Percentiles rank a stretch among this genome's conserved stretches.
phyloP scores from a whole-genome alignment of 805 yeast genomes.

The Pichia thaimueangensis region DNA sequence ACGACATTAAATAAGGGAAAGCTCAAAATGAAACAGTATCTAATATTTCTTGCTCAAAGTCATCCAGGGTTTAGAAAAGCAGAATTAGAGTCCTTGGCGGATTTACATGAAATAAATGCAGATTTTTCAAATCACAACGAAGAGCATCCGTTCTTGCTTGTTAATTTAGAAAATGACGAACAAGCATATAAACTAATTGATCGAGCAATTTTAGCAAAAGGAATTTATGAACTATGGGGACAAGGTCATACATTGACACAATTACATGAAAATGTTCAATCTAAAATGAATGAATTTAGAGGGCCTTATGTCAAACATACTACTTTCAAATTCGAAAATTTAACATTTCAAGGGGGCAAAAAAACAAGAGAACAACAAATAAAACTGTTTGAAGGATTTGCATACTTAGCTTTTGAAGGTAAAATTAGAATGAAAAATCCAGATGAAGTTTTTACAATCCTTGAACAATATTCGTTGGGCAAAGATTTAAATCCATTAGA shows the following conservation, averaged over 20 bases:
- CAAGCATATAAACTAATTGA: slow-evolving; percentile 58
- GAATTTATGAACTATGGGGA: slow-evolving; percentile 85
- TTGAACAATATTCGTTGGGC: slow-evolving; percentile 59
- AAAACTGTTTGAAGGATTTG: slow-evolving; percentile 62
- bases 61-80: slow-evolving; percentile 73
- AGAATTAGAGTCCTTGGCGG: slow-evolving; percentile 82
- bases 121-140: slow-evolving; percentile 57
- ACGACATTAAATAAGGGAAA: background rate
- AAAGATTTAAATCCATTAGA: slow-evolving; percentile 34
- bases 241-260: slow-evolving; percentile 48
- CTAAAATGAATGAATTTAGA: slow-evolving; percentile 26
- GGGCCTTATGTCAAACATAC: slow-evolving; percentile 33
- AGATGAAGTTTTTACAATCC: slow-evolving; percentile 57
- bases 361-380: slow-evolving; percentile 45
- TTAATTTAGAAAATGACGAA: slow-evolving; percentile 58
- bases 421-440: slow-evolving; percentile 74
- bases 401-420: slow-evolving; percentile 68
- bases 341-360: slow-evolving; percentile 67
- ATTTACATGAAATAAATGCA: slow-evolving; percentile 45
- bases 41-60: slow-evolving; percentile 80
- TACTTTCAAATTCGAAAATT: slow-evolving; percentile 76
- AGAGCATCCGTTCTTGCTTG: slow-evolving; percentile 62
- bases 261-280: slow-evolving; percentile 48
- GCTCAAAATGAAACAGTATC: slow-evolving; percentile 46
- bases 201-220: slow-evolving; percentile 64